A percentile compares a stretch with the other conserved stretches of the same genome.
Evolutionary conservation across 2,329 filamentous ascomycete genomes (phyloP).

Genomic region (Albifimbria verrucaria): DNA sequence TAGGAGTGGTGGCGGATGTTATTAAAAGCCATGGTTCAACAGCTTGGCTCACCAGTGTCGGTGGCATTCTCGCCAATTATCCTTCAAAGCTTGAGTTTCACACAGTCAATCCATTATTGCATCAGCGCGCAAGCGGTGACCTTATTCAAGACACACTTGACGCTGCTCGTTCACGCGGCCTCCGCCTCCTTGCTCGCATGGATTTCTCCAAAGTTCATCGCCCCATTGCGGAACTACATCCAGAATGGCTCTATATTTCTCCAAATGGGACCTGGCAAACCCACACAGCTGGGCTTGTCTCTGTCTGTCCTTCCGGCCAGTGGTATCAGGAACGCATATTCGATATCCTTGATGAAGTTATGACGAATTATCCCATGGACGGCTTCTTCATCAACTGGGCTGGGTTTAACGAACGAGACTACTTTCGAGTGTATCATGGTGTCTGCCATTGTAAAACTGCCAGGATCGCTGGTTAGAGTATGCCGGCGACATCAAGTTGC

Average conservation of each 20-base stretch:
- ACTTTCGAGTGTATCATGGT: constrained; percentile 12
- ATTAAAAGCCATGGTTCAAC: constrained; percentile 8
- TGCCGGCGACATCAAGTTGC: constrained; percentile 6
- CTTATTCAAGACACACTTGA: constrained; percentile 10
- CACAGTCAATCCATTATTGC: constrained; percentile 5
- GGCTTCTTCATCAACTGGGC: constrained; percentile 18
- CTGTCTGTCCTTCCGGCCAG: constrained; percentile 11
- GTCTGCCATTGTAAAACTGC: constrained; percentile 14
- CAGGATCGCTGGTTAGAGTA: constrained; percentile 7
- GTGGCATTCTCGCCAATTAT: constrained; percentile 13
- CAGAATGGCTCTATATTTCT: constrained; percentile 13
- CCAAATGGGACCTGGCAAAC: constrained; percentile 10
- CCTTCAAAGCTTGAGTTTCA: constrained; percentile 10
- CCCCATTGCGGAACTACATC: constrained; percentile 9
- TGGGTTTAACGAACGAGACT: constrained; percentile 12
- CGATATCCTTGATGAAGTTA: constrained; percentile 13
- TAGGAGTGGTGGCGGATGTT: constrained; percentile 7
- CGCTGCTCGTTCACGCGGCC: constrained; percentile 5
- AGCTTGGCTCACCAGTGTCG: constrained; percentile 11
- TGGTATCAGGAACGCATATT: constrained; percentile 14
- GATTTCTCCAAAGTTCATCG: constrained; percentile 13
- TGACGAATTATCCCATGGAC: constrained; percentile 9
- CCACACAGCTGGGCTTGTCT: constrained; percentile 11
- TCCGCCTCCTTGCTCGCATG: constrained; percentile 12
- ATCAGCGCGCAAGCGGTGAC: constrained; percentile 8